Percentiles rank a stretch among this genome's conserved stretches.
phyloP scores from a whole-genome alignment of 23 red algal genomes.

The Gracilaria domingensis region DNA sequence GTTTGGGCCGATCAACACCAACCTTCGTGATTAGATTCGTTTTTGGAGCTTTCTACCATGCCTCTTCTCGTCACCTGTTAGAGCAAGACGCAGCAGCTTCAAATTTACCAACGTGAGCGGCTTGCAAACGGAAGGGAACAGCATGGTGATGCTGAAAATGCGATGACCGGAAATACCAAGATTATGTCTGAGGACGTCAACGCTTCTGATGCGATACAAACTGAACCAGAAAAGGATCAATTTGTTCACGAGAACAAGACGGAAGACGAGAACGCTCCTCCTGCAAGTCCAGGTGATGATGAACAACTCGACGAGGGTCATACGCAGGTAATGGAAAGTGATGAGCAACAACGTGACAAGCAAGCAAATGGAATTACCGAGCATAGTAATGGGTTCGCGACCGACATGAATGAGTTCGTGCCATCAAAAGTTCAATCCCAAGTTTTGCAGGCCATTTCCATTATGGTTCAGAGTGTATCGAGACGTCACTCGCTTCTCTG shows the following conservation, averaged over 20 bases:
- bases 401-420: background rate
- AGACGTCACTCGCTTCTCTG: constrained; percentile 63
- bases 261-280: background rate
- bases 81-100: background rate
- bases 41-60: constrained; percentile 60
- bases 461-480: constrained; percentile 77
- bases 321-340: background rate
- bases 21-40: constrained; percentile 55
- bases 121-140: background rate
- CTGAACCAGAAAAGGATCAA: background rate
- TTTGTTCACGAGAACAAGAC: background rate
- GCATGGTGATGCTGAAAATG: background rate
- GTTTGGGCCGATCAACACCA: constrained; percentile 69
- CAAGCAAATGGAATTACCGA: background rate
- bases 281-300: background rate
- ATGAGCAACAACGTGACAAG: too few relatives aligned
- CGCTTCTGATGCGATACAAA: background rate
- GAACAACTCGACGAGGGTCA: background rate
- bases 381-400: too few relatives aligned
- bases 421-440: constrained; percentile 59
- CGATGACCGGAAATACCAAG: background rate
- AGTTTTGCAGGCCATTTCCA: constrained; percentile 70
- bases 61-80: constrained; percentile 49
- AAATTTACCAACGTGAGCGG: too few relatives aligned
- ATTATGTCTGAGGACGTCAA: background rate